phyloP scores from a whole-genome alignment of 164 flowering plant species.

The Stephania cephalantha region DNA sequence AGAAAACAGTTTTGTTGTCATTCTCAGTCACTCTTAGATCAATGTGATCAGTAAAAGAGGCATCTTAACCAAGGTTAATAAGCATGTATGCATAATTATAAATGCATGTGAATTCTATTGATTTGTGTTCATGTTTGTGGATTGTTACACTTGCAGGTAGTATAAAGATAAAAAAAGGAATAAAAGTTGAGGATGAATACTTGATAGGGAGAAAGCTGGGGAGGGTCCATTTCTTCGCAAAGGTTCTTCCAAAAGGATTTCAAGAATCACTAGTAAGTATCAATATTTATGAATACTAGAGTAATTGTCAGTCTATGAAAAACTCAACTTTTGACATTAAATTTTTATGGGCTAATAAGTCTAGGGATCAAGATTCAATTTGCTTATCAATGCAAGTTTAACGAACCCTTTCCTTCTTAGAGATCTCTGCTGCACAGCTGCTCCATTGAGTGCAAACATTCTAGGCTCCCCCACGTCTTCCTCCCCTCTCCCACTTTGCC shows the following conservation, averaged over 20 bases:
- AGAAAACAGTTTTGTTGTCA: background rate
- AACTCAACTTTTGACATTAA: too few species aligned
- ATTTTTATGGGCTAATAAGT: too few species aligned
- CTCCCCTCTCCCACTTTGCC: too few species aligned
- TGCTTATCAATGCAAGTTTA: too few species aligned
- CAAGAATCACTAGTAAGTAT: background rate
- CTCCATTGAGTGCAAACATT: background rate
- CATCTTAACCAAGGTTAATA: background rate
- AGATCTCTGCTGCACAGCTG: background rate
- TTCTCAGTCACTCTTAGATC: background rate
- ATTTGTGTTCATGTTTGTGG: background rate
- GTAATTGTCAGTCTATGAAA: too few species aligned
- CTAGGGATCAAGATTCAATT: too few species aligned
- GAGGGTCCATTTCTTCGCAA: background rate
- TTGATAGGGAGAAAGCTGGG: background rate
- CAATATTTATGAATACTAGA: too few species aligned
- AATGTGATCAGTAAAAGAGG: background rate
- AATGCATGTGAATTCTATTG: too few species aligned
- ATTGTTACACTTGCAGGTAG: background rate
- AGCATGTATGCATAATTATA: background rate
- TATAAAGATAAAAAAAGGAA: background rate
- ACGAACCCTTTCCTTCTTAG: too few species aligned
- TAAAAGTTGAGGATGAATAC: background rate
- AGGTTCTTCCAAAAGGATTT: background rate
- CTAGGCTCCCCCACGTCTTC: background rate